Base-by-base conservation (phyloP, 441 rosid species). In the Populus tomentosa region DNA sequence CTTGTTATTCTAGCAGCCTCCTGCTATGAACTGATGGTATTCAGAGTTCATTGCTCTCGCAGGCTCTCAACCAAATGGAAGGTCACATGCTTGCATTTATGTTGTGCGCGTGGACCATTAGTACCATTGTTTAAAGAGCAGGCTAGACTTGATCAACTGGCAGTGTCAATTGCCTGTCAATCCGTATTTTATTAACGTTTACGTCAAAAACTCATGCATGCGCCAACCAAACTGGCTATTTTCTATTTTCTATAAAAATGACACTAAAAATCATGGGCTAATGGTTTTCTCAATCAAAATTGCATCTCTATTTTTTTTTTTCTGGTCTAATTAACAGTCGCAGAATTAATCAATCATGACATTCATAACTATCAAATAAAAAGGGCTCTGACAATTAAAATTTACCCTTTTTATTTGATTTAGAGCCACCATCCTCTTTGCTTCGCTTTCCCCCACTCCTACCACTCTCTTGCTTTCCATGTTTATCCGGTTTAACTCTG, bases 331-430 rank as follows among this genome's bases (percentile, higher is more conserved):
- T 69, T 16, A 30, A 67, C 21, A 56, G 14, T 73, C 26, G 50
- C 26, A 21, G 26, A 9, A 30, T 28, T 4, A 24, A 2, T 20
- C 40, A 65, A 68, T 32, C 16, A 30, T 42, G 14, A 42, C 14
- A 42, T 42, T 3, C 50, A 75, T 10, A 9, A 36, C 62, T 16
- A 70, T 72, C 56, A 10, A 42, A 76, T 59, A 30, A 30, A 30
- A 30, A 30, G 32, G 10, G 33, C 40, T 61, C 35, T 61, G 6
- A 32, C 32, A 23, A 33, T 75, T 76, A 84, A n/a, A 83, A 72
- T 83, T 88, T 94, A 71, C 86, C 84, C 87, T 92, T 95, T 79
- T 94, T 94, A 74, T 80, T 78, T 32, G 89, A 89, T 83, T 78
- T 91, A 11, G 90, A 84, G 56, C 88, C 79, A 0, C 75, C 79